Evolutionary conservation across 2,329 filamentous ascomycete genomes (phyloP), one percentile per base, ranked within the genome.

Genomic region (Nothophoma quercina): DNA sequence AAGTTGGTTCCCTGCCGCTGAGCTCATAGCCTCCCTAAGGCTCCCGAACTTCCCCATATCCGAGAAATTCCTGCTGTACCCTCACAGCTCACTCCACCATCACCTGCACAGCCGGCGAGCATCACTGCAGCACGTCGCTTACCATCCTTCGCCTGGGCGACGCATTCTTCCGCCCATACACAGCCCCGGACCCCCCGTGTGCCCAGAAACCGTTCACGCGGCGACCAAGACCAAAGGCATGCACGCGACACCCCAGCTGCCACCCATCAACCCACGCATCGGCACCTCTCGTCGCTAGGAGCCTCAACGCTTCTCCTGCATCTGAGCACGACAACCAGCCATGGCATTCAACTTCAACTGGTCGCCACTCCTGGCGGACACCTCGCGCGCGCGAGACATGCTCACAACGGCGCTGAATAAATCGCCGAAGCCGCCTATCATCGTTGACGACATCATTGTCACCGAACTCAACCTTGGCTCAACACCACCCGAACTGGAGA

Each of bases 281-380:
- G 50, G 38, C 40, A 36, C 33, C 56, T 46, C 44, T 48, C 56
- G 56, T 56, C 58, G 47, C 58, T 55, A 56, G 56, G 40, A 59
- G 50, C 63, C 33, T 53, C 64, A 57, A 59, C 68, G 44, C 59
- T 42, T 45, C 54, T 48, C 26, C 23, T 28, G 45, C 33, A 41
- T 16, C 43, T 33, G 43, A 26, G 38, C 43, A 25, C 40, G 34
- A 12, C 29, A 23, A 45, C 28, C 48, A 52, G 61, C 52, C 78
- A 99, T 99, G 95, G 95, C 95, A 66, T 99, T 99, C 89, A 98
- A 98, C 83, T 99, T 99, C 90, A 98, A 98, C 91, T 99, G 95
- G 95, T 96, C 92, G 85, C 95, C 95, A 72, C 84, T 99, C 63
- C 95, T 96, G 79, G 93, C 93, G 72, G 95, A 98, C 80, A 93